Percentiles rank a stretch among this genome's conserved stretches.
Evolutionary conservation across 202 grass and related monocot genomes (phyloP).

Genomic region (Carex arenaria): DNA sequence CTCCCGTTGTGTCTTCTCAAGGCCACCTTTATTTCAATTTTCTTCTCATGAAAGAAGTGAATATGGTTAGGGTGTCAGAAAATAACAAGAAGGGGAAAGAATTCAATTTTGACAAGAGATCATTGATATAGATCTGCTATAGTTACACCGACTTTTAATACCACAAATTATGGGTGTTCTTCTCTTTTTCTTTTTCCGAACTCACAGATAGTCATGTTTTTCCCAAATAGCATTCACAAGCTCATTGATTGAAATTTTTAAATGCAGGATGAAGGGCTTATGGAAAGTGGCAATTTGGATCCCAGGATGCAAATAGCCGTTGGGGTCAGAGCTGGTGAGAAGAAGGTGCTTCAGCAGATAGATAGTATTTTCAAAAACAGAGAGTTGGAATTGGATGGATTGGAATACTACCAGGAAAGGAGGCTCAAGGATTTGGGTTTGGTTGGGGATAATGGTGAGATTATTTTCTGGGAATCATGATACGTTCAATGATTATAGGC

Average conservation of each 20-base stretch:
- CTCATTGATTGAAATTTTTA: constrained; percentile 1
- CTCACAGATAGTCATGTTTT: not conserved
- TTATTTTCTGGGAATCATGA: constrained; percentile 92
- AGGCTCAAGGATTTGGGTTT: constrained; percentile 86
- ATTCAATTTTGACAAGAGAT: not conserved
- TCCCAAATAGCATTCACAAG: not conserved
- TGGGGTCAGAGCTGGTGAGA: constrained; percentile 69
- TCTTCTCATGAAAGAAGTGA: not conserved
- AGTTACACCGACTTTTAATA: not conserved
- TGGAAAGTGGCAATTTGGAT: constrained; percentile 40
- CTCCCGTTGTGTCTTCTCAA: no score
- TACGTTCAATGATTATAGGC: not conserved
- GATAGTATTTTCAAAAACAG: constrained; percentile 70
- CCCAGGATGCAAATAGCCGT: constrained; percentile 56
- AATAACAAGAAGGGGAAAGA: not conserved
- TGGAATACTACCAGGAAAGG: constrained; percentile 97
- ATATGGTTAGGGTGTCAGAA: not conserved
- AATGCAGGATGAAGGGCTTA: constrained; percentile 71
- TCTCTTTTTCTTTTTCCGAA: not conserved
- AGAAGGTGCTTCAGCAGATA: constrained; percentile 82
- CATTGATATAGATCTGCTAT: not conserved
- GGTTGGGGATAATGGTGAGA: constrained; percentile 79
- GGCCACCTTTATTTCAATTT: not conserved
- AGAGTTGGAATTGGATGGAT: constrained; percentile 67
- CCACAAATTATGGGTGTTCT: not conserved